phyloP scores from a whole-genome alignment of 768 basidiomycete species.

The Mycena sanguinolenta region DNA sequence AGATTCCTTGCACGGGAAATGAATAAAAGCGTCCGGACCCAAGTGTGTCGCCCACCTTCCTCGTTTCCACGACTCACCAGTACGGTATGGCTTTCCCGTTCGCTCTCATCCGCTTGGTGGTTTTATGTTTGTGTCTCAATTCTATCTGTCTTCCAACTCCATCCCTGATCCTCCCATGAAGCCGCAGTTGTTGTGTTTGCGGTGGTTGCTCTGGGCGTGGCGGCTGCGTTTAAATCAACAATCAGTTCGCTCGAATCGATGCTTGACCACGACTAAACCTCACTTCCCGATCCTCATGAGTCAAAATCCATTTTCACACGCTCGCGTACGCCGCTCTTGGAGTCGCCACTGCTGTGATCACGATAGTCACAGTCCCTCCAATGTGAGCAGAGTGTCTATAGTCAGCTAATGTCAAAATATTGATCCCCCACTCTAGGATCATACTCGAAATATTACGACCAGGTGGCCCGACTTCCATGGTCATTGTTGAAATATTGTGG shows the following conservation, averaged over 20 bases:
- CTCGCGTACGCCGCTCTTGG: conserved; percentile 23
- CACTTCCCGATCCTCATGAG: too few relatives aligned
- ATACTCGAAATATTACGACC: conserved; percentile 21
- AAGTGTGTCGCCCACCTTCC: background rate
- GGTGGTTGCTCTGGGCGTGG: background rate
- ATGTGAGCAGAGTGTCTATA: conserved; percentile 14
- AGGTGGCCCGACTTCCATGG: conserved; percentile 29
- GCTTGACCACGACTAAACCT: too few relatives aligned
- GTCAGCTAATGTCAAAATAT: background rate
- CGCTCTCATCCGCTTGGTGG: background rate
- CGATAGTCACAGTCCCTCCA: conserved; percentile 15
- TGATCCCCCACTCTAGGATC: conserved; percentile 13
- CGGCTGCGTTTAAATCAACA: conserved; percentile 4
- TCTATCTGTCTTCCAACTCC: background rate
- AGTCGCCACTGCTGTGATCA: conserved; percentile 23
- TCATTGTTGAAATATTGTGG: conserved; percentile 23
- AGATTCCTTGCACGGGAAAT: too few relatives aligned
- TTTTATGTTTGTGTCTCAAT: background rate
- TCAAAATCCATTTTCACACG: background rate
- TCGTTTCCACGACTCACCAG: background rate
- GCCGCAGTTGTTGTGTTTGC: conserved; percentile 4
- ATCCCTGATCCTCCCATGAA: background rate
- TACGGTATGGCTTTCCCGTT: background rate
- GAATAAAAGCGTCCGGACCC: background rate
- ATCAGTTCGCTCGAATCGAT: too few relatives aligned